Evolutionary conservation across 169 alveolate genomes (phyloP).

Genomic region (Plasmodium chabaudi): DNA sequence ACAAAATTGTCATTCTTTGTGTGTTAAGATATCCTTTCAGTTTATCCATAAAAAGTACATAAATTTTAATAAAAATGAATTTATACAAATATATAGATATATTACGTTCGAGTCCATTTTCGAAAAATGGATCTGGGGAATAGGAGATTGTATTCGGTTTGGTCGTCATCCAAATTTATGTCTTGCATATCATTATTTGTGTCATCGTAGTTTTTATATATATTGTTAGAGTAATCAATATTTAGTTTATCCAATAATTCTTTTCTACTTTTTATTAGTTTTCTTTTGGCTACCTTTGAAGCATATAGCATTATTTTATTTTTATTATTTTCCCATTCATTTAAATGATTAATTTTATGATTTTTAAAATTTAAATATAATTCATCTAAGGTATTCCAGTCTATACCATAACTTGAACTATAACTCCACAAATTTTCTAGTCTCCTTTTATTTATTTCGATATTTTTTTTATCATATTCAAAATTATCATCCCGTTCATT

Average conservation of each 20-base stretch:
- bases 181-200: neutral
- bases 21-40: neutral
- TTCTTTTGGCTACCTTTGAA: constrained; percentile 50
- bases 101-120: constrained; percentile 68
- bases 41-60: no score
- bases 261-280: constrained; percentile 50
- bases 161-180: constrained; percentile 35
- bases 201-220: constrained; percentile 47
- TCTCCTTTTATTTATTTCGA: constrained; percentile 54
- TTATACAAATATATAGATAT: neutral
- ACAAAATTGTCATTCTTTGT: neutral
- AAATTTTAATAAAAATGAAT: no score
- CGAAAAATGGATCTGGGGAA: constrained; percentile 62
- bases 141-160: constrained; percentile 47
- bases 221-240: constrained; percentile 43
- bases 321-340: constrained; percentile 58
- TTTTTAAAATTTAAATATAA: constrained; percentile 75
- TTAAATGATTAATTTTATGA: constrained; percentile 44
- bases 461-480: constrained; percentile 25
- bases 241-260: constrained; percentile 24
- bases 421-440: constrained; percentile 78
- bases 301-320: constrained; percentile 57
- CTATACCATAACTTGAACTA: constrained; percentile 83
- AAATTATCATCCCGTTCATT: constrained; percentile 10
- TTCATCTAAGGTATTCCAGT: constrained; percentile 84